Conservation (phyloP, 73 alveolate species). For the Tetrahymena borealis region DNA sequence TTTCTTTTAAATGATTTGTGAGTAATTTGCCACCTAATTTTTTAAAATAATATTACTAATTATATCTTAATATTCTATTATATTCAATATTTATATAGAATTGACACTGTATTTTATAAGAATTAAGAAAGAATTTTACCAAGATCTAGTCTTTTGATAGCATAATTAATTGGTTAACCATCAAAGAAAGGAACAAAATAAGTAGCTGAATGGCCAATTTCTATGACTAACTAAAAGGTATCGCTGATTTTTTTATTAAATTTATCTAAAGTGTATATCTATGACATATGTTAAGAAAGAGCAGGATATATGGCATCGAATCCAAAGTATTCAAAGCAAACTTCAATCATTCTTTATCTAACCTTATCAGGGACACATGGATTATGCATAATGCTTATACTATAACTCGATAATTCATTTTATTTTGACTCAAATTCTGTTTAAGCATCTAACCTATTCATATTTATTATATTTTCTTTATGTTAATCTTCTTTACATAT, state of each 20-base stretch:
- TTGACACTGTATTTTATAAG: too few species aligned
- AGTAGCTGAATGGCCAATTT: slow-evolving; percentile 33
- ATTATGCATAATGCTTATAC: neutral
- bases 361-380: slow-evolving; percentile 32
- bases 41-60: neutral
- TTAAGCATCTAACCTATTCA: neutral
- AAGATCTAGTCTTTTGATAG: slow-evolving; percentile 21
- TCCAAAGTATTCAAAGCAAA: slow-evolving; percentile 21
- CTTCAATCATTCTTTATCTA: slow-evolving; percentile 8
- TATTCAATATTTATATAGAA: too few species aligned
- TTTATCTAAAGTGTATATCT: neutral
- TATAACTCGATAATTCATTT: neutral
- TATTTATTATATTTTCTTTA: too few species aligned
- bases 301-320: slow-evolving; percentile 34
- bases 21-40: slow-evolving; percentile 21
- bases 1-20: slow-evolving; percentile 26
- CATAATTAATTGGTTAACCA: slow-evolving; percentile 16
- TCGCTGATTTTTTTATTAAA: neutral
- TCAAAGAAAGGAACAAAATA: slow-evolving; percentile 36
- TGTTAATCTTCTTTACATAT: too few species aligned
- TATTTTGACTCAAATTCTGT: neutral
- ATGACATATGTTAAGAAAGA: neutral
- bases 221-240: slow-evolving; percentile 9
- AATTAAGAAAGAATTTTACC: too few species aligned
- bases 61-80: neutral